Evolutionary conservation across 176 grass and related monocot genomes (phyloP), one percentile per base, ranked within the genome.

Genomic region (Chrysopogon serrulatus): DNA sequence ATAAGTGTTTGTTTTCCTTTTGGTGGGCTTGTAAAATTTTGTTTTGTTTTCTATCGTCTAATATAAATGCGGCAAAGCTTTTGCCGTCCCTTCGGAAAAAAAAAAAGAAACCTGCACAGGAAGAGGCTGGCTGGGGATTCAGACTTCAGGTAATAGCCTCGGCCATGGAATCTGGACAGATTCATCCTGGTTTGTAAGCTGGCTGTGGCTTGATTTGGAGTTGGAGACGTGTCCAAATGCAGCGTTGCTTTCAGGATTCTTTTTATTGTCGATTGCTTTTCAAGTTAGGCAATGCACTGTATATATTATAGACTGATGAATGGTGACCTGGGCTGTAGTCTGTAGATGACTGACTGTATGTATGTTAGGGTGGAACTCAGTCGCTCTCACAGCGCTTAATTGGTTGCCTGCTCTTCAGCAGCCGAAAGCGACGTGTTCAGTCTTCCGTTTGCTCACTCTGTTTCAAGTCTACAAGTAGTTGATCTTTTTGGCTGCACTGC

Each of bases 221-320:
- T 49, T 57, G 21, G 18, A 9, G 47, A 21, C 19, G 5, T 48
- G 33, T 17, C 57, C 21, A 10, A 74, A 80, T 34, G 43, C 34
- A 74, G 43, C 1, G 71, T 69, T 76, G 47, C 78, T 76, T 76
- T 81, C 70, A 45, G 19, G 48, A 47, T 82, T 68, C n/a, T 23
- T 6, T 54, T 27, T 68, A 47, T 48, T 60, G 10, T 43, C 1
- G 21, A 19, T 81, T 82, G 71, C 79, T 57, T 60, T n/a, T 23
- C 78, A 76, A 68, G 47, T 1, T 45, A 68, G 68, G 78, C 70
- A 45, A 75, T 24, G 19, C 68, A 8, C 0, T n/a, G 6, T 23
- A 37, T 67, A 40, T 8, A 48, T 59, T 6, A 36, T 36, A 40
- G 28, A 65, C 59, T 48, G 41, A 49, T 66, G 28, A 54, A 48